These are phyloP conservation scores for Lachancea mirantina DNA, from an alignment of 805 yeast genomes.

Conservation along the genomic window DNA sequence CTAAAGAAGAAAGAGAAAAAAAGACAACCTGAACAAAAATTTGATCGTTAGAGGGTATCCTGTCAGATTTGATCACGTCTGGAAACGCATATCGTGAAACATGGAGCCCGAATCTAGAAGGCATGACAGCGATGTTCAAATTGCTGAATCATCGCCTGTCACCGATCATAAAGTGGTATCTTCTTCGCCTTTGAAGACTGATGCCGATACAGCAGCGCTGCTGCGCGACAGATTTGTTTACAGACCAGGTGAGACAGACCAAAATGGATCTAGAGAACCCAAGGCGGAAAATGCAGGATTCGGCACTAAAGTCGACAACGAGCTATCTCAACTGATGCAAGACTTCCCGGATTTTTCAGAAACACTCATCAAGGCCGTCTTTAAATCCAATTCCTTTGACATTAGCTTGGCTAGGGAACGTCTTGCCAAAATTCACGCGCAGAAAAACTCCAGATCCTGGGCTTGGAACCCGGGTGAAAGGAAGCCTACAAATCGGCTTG, in stretches of 20 bases:
- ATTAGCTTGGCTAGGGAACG: slow-evolving; percentile 30
- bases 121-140: slow-evolving; percentile 32
- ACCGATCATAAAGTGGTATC: slow-evolving; percentile 14
- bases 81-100: no score
- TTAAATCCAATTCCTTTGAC: slow-evolving; percentile 33
- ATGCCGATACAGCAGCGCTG: slow-evolving; percentile 11
- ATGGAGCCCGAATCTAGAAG: no score
- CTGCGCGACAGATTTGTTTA: slow-evolving; percentile 40
- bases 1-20: no score
- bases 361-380: slow-evolving; percentile 34
- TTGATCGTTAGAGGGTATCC: no score
- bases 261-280: neutral
- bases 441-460: slow-evolving; percentile 10
- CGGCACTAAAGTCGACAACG: slow-evolving; percentile 3
- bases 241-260: slow-evolving; percentile 17
- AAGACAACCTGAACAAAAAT: no score
- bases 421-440: slow-evolving; percentile 21
- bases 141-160: slow-evolving; percentile 45
- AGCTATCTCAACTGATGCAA: slow-evolving; percentile 10
- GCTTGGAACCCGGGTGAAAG: slow-evolving; percentile 18
- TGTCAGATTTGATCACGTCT: no score
- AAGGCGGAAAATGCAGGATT: neutral
- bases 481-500: slow-evolving; percentile 19
- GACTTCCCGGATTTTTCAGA: slow-evolving; percentile 32
- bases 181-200: slow-evolving; percentile 25